These are phyloP conservation scores for Collybia mongolica DNA, from an alignment of 768 basidiomycete genomes.

Conservation along the genomic window DNA sequence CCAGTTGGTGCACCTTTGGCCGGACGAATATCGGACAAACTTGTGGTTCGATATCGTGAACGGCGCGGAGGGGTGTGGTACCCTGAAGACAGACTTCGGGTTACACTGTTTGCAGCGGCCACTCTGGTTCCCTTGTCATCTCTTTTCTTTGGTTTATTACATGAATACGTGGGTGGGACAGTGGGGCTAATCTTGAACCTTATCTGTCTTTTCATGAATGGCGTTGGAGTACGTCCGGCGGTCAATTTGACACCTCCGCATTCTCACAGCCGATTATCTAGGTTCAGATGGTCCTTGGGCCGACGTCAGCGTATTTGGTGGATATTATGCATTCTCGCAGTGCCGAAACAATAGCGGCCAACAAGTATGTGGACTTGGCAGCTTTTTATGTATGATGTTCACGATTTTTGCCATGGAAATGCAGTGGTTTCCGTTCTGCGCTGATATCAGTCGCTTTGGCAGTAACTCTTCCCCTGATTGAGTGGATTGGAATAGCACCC, in stretches of 20 bases:
- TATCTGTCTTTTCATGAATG: conserved; percentile 15
- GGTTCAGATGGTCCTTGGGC: conserved; percentile 47
- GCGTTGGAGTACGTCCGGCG: conserved; percentile 24
- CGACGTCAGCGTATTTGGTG: conserved; percentile 43
- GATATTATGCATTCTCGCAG: conserved; percentile 49
- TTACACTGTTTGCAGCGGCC: conserved; percentile 32
- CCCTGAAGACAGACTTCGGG: conserved; percentile 53
- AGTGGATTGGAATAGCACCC: conserved; percentile 11
- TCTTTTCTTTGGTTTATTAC: conserved; percentile 35
- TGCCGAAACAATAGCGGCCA: conserved; percentile 48
- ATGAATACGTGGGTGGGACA: conserved; percentile 33
- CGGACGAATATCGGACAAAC: conserved; percentile 42
- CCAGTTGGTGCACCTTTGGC: conserved; percentile 48
- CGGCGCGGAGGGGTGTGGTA: conserved; percentile 42
- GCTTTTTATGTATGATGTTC: neutral
- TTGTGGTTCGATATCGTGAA: conserved; percentile 36
- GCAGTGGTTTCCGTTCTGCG: conserved; percentile 14
- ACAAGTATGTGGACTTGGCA: conserved; percentile 23
- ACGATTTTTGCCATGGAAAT: neutral
- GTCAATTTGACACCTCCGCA: neutral
- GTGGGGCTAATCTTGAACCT: conserved; percentile 14
- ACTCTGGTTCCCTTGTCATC: conserved; percentile 44
- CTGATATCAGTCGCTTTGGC: conserved; percentile 5
- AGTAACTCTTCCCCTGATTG: conserved; percentile 13
- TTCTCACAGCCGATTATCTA: conserved; percentile 7